Percentiles rank a stretch among this genome's conserved stretches.
phyloP scores from a whole-genome alignment of 805 yeast species.

The Saitoella complicata region DNA sequence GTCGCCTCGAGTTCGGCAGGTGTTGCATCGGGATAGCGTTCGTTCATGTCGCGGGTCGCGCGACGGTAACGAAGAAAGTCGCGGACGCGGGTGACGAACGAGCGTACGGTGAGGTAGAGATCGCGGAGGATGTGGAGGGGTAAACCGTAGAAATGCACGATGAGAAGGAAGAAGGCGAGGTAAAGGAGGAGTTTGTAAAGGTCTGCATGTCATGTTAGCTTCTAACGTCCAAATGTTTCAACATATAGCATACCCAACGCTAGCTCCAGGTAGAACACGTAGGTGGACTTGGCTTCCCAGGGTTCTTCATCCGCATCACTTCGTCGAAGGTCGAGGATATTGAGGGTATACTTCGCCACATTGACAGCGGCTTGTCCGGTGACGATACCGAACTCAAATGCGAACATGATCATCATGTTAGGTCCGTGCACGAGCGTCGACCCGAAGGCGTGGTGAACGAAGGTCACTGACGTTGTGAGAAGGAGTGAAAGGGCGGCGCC shows the following conservation, averaged over 20 bases:
- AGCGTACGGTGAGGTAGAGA: constrained; percentile 24
- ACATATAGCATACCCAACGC: constrained; percentile 7
- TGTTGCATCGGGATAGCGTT: constrained; percentile 46
- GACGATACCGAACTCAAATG: constrained; percentile 58
- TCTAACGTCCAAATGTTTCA: neutral
- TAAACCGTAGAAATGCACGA: constrained; percentile 30
- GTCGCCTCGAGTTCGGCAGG: constrained; percentile 32
- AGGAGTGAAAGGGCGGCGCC: constrained; percentile 31
- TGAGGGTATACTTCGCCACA: constrained; percentile 32
- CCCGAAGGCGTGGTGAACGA: constrained; percentile 36
- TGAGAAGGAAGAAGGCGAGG: constrained; percentile 30
- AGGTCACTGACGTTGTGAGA: constrained; percentile 32
- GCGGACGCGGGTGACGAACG: constrained; percentile 16
- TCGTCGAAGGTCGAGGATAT: constrained; percentile 35
- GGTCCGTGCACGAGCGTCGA: constrained; percentile 16
- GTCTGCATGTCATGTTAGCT: neutral
- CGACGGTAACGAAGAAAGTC: constrained; percentile 18
- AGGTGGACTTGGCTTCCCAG: constrained; percentile 58
- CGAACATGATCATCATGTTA: constrained; percentile 41
- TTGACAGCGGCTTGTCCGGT: constrained; percentile 36
- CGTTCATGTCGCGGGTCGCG: constrained; percentile 44
- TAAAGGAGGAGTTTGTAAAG: constrained; percentile 23
- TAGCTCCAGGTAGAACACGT: constrained; percentile 39
- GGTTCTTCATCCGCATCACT: constrained; percentile 38
- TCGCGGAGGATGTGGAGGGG: constrained; percentile 37